Evolutionary conservation across 257 asterid genomes (phyloP), one percentile per base, ranked within the genome.

Genomic region (Ophiorrhiza pumila): DNA sequence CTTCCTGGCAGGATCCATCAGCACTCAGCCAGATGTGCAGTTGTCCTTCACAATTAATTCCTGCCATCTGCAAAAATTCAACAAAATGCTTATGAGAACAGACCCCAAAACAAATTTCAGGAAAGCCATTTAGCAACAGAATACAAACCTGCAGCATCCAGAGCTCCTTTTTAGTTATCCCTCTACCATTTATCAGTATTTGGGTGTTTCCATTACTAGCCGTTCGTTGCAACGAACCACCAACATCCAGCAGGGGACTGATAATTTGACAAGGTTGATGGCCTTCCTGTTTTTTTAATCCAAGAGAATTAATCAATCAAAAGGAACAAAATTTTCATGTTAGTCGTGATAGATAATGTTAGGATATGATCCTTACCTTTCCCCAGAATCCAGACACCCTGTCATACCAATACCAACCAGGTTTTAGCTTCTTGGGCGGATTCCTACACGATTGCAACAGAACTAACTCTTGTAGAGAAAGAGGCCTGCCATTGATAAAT

Each of bases 401-500:
- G 73, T 95, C 99, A 46, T 95, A 95, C 99, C 99, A 95, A 74
- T 91, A 95, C 7, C 50, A 80, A 61, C 98, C 99, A 5, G 98
- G 98, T 78, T 68, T 85, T 60, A 95, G 83, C 80, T 87, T 95
- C 85, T 88, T 92, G 0, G 99, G 99, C 67, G 98, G 99, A 71
- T 85, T 80, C 22, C 63, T 53, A 81, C 97, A 95, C 80, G 78
- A 86, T 65, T 83, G 94, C 82, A 95, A 75, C 53, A 58, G 58
- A 65, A 83, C 74, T 76, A 90, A 74, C 80, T 92, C 99, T 41
- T 80, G 81, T 4, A 82, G 61, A 22, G 92, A 80, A 76, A 95
- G 78, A 64, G 75, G 46, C 81, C 81, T 80, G 27, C 83, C 90
- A 73, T 95, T 95, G 20, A 95, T 95, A 49, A 14, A 25, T 41